Evolutionary conservation across 2,329 filamentous ascomycete genomes (phyloP), one percentile per base, ranked within the genome.

Genomic region (Diaporthe destruens): DNA sequence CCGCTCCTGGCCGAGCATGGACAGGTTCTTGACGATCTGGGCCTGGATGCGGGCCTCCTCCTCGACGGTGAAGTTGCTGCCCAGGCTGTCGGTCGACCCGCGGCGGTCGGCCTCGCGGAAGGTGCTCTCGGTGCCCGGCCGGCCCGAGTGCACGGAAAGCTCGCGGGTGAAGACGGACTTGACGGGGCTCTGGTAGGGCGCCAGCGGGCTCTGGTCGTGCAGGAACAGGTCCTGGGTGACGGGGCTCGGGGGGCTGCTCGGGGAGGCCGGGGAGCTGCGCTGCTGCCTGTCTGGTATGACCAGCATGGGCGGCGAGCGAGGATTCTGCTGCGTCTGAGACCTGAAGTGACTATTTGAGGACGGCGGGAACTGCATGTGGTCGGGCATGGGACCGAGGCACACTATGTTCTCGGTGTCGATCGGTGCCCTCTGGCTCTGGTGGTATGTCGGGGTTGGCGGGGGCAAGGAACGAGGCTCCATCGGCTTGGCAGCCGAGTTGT

Each of bases 1-100:
- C n/a, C 85, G 82, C 68, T 82, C 82, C 49, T 80, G 80, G 67
- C 81, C 84, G 47, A 74, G 68, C 66, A 72, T 72, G 34, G 59
- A 72, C 23, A 74, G 73, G 59, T 74, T 74, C 55, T 61, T 72
- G 65, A 71, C 67, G 61, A 80, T 69, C 71, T 74, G 73, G 29
- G 55, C 74, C 65, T 74, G 70, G 47, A 74, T 73, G 68, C 61
- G 75, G 61, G 36, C 79, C 73, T 87, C 85, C 74, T 90, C 86
- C 32, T 89, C 85, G 12, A 88, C 84, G 0, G 88, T 90, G 75
- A 84, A 90, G 72, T 90, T 88, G 77, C 88, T 90, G 25, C 88
- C 87, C 9, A 90, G 78, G 2, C 87, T 89, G 71, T 85, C 84
- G 42, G 80, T 80, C 7, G 79, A 80, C 9, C 76, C 75, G 39